Conservation (phyloP, 345 rosid species). For the Moricandia moricandioides region DNA sequence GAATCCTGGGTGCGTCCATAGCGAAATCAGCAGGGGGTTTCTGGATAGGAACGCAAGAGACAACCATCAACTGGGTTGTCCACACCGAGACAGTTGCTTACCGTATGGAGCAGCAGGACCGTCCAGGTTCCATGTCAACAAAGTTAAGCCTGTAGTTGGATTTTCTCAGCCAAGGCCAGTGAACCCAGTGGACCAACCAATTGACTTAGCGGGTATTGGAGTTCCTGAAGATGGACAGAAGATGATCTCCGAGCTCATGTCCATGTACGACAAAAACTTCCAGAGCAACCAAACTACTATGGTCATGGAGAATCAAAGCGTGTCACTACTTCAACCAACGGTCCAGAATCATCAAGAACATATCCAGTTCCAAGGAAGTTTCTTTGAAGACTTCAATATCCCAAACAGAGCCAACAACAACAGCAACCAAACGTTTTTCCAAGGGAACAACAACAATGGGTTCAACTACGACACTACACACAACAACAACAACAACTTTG, state of each 20-base stretch:
- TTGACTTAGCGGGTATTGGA: conserved; percentile 68
- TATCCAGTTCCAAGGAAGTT: conserved; percentile 47
- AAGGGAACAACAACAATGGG: conserved; percentile 41
- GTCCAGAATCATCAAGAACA: conserved; percentile 59
- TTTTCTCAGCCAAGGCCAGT: conserved; percentile 53
- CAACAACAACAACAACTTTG: conserved; percentile 33
- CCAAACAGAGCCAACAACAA: conserved; percentile 34
- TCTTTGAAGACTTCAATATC: conserved; percentile 58
- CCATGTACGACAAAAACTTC: conserved; percentile 62
- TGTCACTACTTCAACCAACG: conserved; percentile 40
- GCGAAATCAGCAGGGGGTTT: conserved; percentile 64
- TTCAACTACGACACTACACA: conserved; percentile 21
- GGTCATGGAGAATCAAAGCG: conserved; percentile 43
- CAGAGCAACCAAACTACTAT: conserved; percentile 44
- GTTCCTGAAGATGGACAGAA: conserved; percentile 98
- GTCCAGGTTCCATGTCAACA: conserved; percentile 60
- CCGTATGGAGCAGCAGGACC: conserved; percentile 50
- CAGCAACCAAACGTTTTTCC: conserved; percentile 45
- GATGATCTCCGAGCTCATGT: conserved; percentile 73
- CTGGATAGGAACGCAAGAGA: conserved; percentile 71
- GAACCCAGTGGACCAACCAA: conserved; percentile 41
- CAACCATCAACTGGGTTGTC: conserved; percentile 84
- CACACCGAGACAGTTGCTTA: conserved; percentile 44
- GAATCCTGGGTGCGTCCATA: conserved; percentile 62
- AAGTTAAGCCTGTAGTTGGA: conserved; percentile 70